Percentiles rank a stretch among this genome's conserved stretches.
Conservation (phyloP, 768 basidiomycete species). For the Boletus edulis region DNA sequence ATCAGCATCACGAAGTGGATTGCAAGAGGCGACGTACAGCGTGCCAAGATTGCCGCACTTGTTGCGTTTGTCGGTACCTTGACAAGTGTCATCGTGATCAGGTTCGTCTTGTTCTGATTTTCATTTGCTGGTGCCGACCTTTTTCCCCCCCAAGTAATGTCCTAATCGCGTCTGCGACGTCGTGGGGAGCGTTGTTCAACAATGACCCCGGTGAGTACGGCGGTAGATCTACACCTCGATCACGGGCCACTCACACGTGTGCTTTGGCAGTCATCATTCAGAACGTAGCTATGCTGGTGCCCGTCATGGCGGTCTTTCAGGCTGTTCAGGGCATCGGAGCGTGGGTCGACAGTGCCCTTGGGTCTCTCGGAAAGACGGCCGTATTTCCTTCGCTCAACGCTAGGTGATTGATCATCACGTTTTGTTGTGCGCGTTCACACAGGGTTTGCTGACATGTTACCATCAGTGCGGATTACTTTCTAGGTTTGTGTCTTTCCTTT, state of each 20-base stretch:
- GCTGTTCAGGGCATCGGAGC: constrained; percentile 20
- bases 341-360: constrained; percentile 18
- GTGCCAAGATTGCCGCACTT: constrained; percentile 17
- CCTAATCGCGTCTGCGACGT: constrained; percentile 42
- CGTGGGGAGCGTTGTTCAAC: constrained; percentile 62
- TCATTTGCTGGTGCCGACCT: too few species aligned
- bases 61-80: constrained; percentile 18
- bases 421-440: too few species aligned
- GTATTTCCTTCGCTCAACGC: constrained; percentile 23
- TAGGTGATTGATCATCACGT: constrained; percentile 14
- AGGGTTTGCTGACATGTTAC: not conserved
- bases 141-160: constrained; percentile 30
- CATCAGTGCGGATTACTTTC: constrained; percentile 16
- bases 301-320: constrained; percentile 35
- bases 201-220: constrained; percentile 40
- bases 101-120: not conserved
- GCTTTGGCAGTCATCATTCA: constrained; percentile 36
- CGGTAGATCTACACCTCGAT: not conserved
- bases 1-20: constrained; percentile 25
- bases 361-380: constrained; percentile 17
- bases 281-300: constrained; percentile 51
- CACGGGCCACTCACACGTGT: not conserved
- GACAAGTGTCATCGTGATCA: constrained; percentile 10
- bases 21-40: constrained; percentile 13
- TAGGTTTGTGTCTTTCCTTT: constrained; percentile 29